Evolutionary conservation across 2,329 filamentous ascomycete genomes (phyloP).

Genomic region (Ophioceras dolichostomum): DNA sequence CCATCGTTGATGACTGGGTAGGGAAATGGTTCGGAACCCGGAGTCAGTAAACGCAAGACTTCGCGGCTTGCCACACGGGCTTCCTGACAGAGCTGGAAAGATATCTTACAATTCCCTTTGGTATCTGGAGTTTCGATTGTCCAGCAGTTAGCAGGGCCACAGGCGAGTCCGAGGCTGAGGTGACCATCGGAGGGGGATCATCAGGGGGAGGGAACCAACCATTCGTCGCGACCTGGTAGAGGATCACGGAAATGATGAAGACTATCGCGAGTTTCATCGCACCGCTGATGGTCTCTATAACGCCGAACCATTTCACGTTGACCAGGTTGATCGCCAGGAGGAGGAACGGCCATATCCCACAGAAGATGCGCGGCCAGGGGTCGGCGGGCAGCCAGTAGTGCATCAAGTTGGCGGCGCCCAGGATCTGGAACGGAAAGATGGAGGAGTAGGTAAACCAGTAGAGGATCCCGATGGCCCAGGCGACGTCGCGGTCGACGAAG

Average conservation of each 20-base stretch:
- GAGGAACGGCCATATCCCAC: neutral
- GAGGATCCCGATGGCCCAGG: constrained; percentile 7
- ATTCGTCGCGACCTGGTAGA: constrained; percentile 7
- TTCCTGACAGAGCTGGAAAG: too few species aligned
- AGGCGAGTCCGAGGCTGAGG: too few species aligned
- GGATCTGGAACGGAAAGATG: neutral
- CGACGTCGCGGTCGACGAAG: constrained; percentile 10
- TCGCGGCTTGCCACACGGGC: too few species aligned
- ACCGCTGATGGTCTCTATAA: constrained; percentile 11
- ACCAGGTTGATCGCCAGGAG: constrained; percentile 6
- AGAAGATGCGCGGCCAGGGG: neutral
- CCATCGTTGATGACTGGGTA: too few species aligned
- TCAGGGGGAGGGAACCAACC: too few species aligned
- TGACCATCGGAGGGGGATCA: too few species aligned
- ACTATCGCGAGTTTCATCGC: constrained; percentile 9
- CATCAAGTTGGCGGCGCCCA: constrained; percentile 1
- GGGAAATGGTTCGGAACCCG: too few species aligned
- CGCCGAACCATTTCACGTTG: constrained; percentile 12
- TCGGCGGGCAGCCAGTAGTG: neutral
- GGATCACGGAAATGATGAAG: constrained; percentile 6
- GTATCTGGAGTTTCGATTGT: too few species aligned
- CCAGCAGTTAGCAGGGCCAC: too few species aligned
- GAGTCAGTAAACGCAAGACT: too few species aligned
- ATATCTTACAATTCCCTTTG: too few species aligned
- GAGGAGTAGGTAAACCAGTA: constrained; percentile 6